phyloP scores from a whole-genome alignment of 192 early-diverging fungal species.

The Coemansia sp. region DNA sequence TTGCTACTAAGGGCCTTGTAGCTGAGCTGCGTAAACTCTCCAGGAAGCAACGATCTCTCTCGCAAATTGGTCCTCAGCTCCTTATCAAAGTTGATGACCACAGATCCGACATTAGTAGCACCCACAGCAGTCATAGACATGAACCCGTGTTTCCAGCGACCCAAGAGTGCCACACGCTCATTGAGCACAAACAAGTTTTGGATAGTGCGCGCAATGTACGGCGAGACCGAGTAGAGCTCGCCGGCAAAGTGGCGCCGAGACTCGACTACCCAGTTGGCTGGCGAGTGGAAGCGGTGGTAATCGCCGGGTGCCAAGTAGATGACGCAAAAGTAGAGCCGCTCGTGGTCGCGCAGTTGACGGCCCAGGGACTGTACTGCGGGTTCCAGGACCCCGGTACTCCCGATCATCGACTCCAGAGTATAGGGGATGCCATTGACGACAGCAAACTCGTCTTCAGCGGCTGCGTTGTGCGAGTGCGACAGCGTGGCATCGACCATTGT shows the following conservation, averaged over 20 bases:
- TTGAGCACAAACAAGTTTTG: constrained; percentile 95
- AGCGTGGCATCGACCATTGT: constrained; percentile 43
- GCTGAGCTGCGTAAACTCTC: constrained; percentile 74
- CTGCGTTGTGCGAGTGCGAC: constrained; percentile 64
- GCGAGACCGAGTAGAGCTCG: constrained; percentile 95
- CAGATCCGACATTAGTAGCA: constrained; percentile 97
- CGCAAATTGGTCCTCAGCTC: constrained; percentile 71
- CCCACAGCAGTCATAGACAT: constrained; percentile 98
- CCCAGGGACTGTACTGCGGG: constrained; percentile 43
- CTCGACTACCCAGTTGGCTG: constrained; percentile 92
- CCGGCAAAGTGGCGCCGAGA: constrained; percentile 91
- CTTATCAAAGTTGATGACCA: constrained; percentile 93
- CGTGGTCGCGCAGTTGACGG: constrained; percentile 61
- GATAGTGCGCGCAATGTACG: constrained; percentile 82
- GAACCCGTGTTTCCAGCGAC: constrained; percentile 92
- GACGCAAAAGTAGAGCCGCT: constrained; percentile 86
- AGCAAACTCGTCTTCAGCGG: constrained; percentile 83
- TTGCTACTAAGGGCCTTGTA: constrained; percentile 65
- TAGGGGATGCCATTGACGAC: constrained; percentile 87
- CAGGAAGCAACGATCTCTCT: constrained; percentile 61
- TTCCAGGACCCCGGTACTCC: constrained; percentile 49
- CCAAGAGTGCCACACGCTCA: constrained; percentile 92
- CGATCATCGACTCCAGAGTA: constrained; percentile 75
- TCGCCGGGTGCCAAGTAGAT: constrained; percentile 98
- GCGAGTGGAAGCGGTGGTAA: constrained; percentile 99